Conservation (phyloP, 345 rosid species). For the Aquilaria sinensis region DNA sequence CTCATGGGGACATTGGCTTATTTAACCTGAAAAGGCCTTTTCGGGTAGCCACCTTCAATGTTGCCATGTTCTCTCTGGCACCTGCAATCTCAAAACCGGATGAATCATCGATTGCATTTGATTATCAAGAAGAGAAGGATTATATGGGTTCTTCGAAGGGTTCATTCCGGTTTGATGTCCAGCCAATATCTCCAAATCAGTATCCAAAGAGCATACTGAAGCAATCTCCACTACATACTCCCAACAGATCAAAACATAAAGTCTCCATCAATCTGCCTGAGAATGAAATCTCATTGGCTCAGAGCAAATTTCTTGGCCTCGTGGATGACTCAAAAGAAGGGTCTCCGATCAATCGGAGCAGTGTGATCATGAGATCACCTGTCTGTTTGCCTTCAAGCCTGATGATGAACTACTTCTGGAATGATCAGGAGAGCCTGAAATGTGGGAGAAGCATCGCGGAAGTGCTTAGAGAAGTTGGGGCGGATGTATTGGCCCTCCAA, state of each 20-base stretch:
- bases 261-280: slow-evolving; percentile 92
- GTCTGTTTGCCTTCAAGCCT: slow-evolving; percentile 66
- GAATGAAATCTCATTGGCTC: slow-evolving; percentile 83
- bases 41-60: slow-evolving; percentile 82
- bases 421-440: slow-evolving; percentile 34
- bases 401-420: slow-evolving; percentile 24
- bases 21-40: slow-evolving; percentile 38
- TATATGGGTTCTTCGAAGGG: slow-evolving; percentile 13
- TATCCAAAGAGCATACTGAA: slow-evolving; percentile 70
- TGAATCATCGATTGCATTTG: slow-evolving; percentile 20
- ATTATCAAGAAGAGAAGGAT: slow-evolving; percentile 19
- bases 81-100: slow-evolving; percentile 57
- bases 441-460: slow-evolving; percentile 68
- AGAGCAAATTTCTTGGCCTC: slow-evolving; percentile 37
- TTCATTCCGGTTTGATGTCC: slow-evolving; percentile 19
- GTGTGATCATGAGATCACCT: slow-evolving; percentile 71
- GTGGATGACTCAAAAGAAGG: slow-evolving; percentile 32
- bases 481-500: slow-evolving; percentile 74
- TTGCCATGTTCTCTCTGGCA: slow-evolving; percentile 94
- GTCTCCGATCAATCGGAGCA: slow-evolving; percentile 40
- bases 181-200: slow-evolving; percentile 11
- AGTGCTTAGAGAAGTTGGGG: slow-evolving; percentile 75
- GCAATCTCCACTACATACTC: slow-evolving; percentile 66
- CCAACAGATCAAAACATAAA: slow-evolving; percentile 39
- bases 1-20: slow-evolving; percentile 13